Percentiles rank a stretch among this genome's conserved stretches.
These are phyloP conservation scores for Aspergillus sp. DNA, from an alignment of 2,329 filamentous ascomycete species.

Conservation along the genomic window DNA sequence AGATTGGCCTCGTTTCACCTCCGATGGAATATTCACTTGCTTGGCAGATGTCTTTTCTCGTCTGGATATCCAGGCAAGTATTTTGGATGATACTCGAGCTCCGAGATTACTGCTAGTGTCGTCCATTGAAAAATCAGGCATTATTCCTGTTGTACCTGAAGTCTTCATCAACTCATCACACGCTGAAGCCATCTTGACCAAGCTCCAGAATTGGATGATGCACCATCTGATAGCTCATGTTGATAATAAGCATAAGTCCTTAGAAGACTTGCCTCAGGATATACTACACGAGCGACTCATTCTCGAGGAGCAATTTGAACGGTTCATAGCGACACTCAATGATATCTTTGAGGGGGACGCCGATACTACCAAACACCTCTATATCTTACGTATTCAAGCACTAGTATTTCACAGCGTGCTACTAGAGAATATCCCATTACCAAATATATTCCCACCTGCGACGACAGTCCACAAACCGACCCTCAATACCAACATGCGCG, in stretches of 20 bases:
- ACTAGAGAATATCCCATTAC: slow-evolving; percentile 1
- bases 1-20: neutral
- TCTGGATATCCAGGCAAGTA: slow-evolving; percentile 18
- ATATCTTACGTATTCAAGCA: slow-evolving; percentile 9
- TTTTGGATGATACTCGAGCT: slow-evolving; percentile 8
- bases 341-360: neutral
- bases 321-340: slow-evolving; percentile 1
- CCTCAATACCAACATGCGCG: neutral
- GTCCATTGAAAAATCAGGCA: neutral
- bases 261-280: slow-evolving; percentile 3
- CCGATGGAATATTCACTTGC: slow-evolving; percentile 10
- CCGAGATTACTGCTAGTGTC: slow-evolving; percentile 9
- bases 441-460: neutral
- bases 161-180: slow-evolving; percentile 3
- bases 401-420: slow-evolving; percentile 10
- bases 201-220: slow-evolving; percentile 17
- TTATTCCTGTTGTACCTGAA: slow-evolving; percentile 1
- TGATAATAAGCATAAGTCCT: slow-evolving; percentile 2
- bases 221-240: slow-evolving; percentile 12
- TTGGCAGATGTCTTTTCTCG: slow-evolving; percentile 9
- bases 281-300: slow-evolving; percentile 6
- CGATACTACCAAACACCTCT: neutral
- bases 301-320: slow-evolving; percentile 5
- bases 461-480: neutral
- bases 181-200: slow-evolving; percentile 10